phyloP scores from a whole-genome alignment of 2,329 filamentous ascomycete species.

The Pyrenochaeta sp. region DNA sequence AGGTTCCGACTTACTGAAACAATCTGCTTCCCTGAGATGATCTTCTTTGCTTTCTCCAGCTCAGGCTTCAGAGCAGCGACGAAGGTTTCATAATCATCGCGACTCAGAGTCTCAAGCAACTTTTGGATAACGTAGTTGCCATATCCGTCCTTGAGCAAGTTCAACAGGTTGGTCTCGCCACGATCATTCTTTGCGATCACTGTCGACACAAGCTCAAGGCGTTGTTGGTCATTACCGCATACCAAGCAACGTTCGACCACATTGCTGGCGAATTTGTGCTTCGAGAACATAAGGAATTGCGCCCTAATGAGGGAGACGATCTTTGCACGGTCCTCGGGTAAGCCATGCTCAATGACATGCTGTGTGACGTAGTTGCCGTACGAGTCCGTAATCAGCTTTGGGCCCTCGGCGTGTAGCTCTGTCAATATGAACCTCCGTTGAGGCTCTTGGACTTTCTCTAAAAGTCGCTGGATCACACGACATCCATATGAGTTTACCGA shows the following conservation, averaged over 20 bases:
- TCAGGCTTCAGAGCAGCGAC: conserved; percentile 54
- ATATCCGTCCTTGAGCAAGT: conserved; percentile 87
- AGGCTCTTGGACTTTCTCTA: conserved; percentile 79
- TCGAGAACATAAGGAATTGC: conserved; percentile 78
- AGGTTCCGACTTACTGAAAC: conserved; percentile 38
- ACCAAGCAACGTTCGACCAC: conserved; percentile 94
- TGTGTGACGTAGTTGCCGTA: conserved; percentile 98
- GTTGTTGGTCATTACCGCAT: conserved; percentile 73
- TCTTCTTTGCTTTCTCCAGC: conserved; percentile 54
- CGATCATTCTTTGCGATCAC: conserved; percentile 63
- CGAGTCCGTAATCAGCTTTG: conserved; percentile 80
- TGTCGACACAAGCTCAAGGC: conserved; percentile 68
- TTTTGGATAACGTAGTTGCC: conserved; percentile 98
- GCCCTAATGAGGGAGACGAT: conserved; percentile 78
- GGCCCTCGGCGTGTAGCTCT: conserved; percentile 78
- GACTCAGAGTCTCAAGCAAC: conserved; percentile 65
- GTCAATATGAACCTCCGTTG: conserved; percentile 77
- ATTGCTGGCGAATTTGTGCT: conserved; percentile 96
- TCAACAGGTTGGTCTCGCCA: conserved; percentile 74
- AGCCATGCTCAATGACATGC: conserved; percentile 84
- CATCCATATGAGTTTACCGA: conserved; percentile 87
- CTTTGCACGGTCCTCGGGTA: conserved; percentile 73
- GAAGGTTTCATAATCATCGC: conserved; percentile 54
- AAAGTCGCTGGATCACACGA: conserved; percentile 88
- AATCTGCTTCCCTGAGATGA: conserved; percentile 54